Conservation (phyloP, 768 basidiomycete genomes). For the Tylopilus felleus region DNA sequence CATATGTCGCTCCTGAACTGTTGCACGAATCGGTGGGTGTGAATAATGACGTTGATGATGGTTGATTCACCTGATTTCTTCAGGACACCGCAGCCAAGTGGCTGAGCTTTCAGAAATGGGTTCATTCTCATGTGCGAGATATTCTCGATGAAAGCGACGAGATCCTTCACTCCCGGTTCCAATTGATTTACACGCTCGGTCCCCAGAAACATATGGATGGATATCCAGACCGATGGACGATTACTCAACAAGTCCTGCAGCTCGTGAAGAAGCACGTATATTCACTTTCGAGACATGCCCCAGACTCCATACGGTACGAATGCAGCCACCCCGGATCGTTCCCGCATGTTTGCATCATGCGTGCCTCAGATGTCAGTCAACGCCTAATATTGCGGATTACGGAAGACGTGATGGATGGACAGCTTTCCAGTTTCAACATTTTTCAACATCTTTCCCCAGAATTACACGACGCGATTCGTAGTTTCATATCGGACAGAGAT, state of each 20-base stretch:
- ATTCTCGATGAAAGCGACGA: slow-evolving; percentile 22
- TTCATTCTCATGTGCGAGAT: slow-evolving; percentile 17
- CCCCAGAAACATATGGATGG: slow-evolving; percentile 23
- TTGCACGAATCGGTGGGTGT: too few species aligned
- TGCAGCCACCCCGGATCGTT: too few species aligned
- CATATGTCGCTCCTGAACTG: background rate
- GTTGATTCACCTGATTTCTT: too few species aligned
- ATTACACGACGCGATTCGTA: background rate
- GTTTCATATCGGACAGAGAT: background rate
- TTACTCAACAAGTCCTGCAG: slow-evolving; percentile 26
- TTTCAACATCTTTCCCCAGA: background rate
- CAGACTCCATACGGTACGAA: background rate
- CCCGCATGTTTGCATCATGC: background rate
- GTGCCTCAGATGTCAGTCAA: background rate
- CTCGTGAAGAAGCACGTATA: background rate
- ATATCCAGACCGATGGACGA: slow-evolving; percentile 33
- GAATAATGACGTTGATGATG: too few species aligned
- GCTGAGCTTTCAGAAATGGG: slow-evolving; percentile 23
- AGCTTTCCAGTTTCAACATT: background rate
- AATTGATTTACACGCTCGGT: slow-evolving; percentile 34
- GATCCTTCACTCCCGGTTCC: slow-evolving; percentile 19
- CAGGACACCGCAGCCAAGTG: background rate
- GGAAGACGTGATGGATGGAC: background rate
- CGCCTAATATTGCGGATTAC: background rate
- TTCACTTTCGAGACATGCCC: background rate